Evolutionary conservation across 345 rosid genomes (phyloP).

Genomic region (Eucalyptus lansdowneana): DNA sequence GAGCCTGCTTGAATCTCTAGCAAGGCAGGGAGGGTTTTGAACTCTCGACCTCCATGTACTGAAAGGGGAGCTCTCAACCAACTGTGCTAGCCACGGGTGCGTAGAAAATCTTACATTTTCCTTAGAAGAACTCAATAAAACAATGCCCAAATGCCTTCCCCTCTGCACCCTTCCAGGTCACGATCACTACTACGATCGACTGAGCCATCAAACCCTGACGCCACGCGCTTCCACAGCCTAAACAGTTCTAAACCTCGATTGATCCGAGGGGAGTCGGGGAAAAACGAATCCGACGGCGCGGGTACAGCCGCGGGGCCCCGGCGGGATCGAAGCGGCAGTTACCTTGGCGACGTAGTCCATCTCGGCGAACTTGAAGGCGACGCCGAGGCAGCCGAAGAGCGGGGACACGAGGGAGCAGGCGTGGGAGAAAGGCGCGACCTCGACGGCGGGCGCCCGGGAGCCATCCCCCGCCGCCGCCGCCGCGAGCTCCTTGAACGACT

Average conservation of each 20-base stretch:
- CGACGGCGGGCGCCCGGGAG: constrained; percentile 37
- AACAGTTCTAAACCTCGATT: background rate
- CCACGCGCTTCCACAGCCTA: background rate
- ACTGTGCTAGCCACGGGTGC: accelerated
- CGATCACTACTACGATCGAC: background rate
- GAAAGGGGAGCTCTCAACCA: too few relatives aligned
- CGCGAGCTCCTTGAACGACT: constrained; percentile 54
- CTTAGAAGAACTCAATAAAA: background rate
- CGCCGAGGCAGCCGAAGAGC: constrained; percentile 81
- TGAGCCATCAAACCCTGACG: background rate
- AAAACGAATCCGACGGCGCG: background rate
- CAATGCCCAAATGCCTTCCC: background rate
- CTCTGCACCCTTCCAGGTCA: background rate
- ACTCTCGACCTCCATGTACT: too few relatives aligned
- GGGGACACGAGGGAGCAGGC: constrained; percentile 93
- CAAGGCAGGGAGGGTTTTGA: too few relatives aligned
- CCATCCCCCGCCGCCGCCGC: background rate
- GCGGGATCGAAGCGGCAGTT: background rate
- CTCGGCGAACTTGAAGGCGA: constrained; percentile 96
- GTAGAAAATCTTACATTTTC: background rate
- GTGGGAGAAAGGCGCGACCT: constrained; percentile 59
- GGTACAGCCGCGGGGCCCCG: background rate
- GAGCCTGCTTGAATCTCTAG: accelerated
- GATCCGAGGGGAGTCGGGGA: background rate
- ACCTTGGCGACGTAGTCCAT: constrained; percentile 97